Conservation (phyloP, 2,329 filamentous ascomycete genomes). For the Hymenoscyphus occultus region DNA sequence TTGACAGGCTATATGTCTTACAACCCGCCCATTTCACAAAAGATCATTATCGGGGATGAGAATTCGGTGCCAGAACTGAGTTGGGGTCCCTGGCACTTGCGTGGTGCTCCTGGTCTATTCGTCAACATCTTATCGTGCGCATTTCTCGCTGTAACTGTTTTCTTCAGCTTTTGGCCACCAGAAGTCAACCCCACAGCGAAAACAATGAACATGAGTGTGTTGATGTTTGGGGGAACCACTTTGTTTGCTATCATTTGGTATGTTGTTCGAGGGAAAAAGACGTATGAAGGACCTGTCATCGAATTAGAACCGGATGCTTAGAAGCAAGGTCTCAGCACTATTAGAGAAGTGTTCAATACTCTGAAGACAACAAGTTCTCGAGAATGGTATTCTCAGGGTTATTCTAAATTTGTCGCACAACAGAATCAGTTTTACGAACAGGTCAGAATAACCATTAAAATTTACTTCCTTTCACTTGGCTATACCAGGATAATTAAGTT, state of each 20-base stretch:
- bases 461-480: too few species aligned
- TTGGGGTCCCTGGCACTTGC: constrained; percentile 7
- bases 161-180: constrained; percentile 10
- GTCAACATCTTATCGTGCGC: not conserved
- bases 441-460: too few species aligned
- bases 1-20: constrained; percentile 5
- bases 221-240: not conserved
- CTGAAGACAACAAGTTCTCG: too few species aligned
- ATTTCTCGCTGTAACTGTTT: constrained; percentile 6
- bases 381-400: too few species aligned
- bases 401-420: too few species aligned
- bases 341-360: not conserved
- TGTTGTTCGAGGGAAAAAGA: not conserved
- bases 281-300: constrained; percentile 5
- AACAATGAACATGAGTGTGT: constrained; percentile 6
- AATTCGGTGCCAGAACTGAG: constrained; percentile 4
- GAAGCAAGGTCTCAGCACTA: not conserved
- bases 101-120: not conserved
- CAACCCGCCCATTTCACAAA: constrained; percentile 4
- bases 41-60: not conserved
- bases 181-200: not conserved
- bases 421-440: too few species aligned
- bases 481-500: too few species aligned
- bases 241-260: constrained; percentile 4
- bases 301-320: constrained; percentile 5